phyloP scores from a whole-genome alignment of 768 basidiomycete genomes.

The Mrakia gelida region DNA sequence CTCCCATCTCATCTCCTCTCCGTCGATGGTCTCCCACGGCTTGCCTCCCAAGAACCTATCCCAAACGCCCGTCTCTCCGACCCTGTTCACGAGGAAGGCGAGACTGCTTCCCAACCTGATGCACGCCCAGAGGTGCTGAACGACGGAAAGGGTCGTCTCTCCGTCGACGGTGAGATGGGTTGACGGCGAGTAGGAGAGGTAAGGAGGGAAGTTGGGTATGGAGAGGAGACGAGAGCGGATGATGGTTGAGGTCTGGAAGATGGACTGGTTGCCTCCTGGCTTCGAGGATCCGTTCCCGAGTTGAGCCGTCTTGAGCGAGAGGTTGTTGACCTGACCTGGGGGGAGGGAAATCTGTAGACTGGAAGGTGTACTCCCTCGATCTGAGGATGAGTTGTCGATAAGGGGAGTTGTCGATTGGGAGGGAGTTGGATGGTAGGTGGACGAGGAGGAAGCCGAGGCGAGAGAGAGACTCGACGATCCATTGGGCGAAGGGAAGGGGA shows the following conservation, averaged over 20 bases:
- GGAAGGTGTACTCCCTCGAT: neutral
- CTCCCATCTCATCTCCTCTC: slow-evolving; percentile 25
- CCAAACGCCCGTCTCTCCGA: slow-evolving; percentile 35
- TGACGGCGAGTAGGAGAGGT: slow-evolving; percentile 33
- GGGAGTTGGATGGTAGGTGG: neutral
- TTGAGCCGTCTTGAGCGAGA: slow-evolving; percentile 29
- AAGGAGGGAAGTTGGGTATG: slow-evolving; percentile 62
- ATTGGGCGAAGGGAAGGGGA: slow-evolving; percentile 8
- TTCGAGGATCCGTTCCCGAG: slow-evolving; percentile 8
- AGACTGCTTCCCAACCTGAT: slow-evolving; percentile 89
- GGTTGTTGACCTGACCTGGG: slow-evolving; percentile 25
- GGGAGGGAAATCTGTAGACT: slow-evolving; percentile 28
- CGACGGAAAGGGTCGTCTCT: slow-evolving; percentile 60
- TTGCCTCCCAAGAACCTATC: neutral
- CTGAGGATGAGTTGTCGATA: neutral
- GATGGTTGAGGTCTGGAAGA: slow-evolving; percentile 85
- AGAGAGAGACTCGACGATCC: neutral
- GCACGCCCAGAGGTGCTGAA: slow-evolving; percentile 89
- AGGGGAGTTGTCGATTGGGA: neutral
- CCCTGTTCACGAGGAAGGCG: slow-evolving; percentile 89
- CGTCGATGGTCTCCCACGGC: slow-evolving; percentile 19
- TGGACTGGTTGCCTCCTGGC: slow-evolving; percentile 53
- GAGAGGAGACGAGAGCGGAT: slow-evolving; percentile 72
- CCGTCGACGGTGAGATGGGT: slow-evolving; percentile 39
- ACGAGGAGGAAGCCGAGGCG: neutral